These are phyloP conservation scores for Fusarium sp. DNA, from an alignment of 2,329 filamentous ascomycete species.

Conservation along the genomic window DNA sequence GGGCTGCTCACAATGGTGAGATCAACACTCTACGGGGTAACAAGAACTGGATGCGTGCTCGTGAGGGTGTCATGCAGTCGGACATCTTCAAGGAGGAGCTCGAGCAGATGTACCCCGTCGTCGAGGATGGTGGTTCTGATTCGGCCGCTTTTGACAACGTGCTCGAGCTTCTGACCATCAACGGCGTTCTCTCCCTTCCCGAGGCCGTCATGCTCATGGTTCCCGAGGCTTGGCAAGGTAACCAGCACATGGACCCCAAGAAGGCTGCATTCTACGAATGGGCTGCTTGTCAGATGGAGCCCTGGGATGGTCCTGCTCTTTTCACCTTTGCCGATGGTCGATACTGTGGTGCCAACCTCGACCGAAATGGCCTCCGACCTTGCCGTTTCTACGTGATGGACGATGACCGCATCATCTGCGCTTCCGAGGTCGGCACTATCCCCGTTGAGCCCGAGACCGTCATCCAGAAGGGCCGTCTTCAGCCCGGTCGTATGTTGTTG, in stretches of 20 bases:
- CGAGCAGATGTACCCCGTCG: conserved; percentile 89
- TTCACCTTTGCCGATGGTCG: conserved; percentile 97
- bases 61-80: conserved; percentile 94
- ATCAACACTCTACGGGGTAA: conserved; percentile 97
- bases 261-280: conserved; percentile 99
- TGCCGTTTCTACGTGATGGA: conserved; percentile 98
- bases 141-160: conserved; percentile 98
- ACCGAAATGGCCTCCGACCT: conserved; percentile 92
- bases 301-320: conserved; percentile 95
- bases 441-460: conserved; percentile 88
- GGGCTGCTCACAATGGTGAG: conserved; percentile 98
- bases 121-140: conserved; percentile 96
- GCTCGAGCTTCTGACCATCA: conserved; percentile 90
- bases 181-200: conserved; percentile 91
- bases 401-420: conserved; percentile 96
- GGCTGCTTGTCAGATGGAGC: conserved; percentile 99
- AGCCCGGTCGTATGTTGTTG: conserved; percentile 94
- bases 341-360: conserved; percentile 96
- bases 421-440: conserved; percentile 95
- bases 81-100: conserved; percentile 92
- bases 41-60: conserved; percentile 99
- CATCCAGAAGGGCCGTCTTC: conserved; percentile 90
- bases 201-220: conserved; percentile 99
- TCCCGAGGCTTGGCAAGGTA: conserved; percentile 97
- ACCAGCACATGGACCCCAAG: conserved; percentile 87